Base-by-base conservation (phyloP, 2,329 filamentous ascomycete species). In the Talaromyces sp. region DNA sequence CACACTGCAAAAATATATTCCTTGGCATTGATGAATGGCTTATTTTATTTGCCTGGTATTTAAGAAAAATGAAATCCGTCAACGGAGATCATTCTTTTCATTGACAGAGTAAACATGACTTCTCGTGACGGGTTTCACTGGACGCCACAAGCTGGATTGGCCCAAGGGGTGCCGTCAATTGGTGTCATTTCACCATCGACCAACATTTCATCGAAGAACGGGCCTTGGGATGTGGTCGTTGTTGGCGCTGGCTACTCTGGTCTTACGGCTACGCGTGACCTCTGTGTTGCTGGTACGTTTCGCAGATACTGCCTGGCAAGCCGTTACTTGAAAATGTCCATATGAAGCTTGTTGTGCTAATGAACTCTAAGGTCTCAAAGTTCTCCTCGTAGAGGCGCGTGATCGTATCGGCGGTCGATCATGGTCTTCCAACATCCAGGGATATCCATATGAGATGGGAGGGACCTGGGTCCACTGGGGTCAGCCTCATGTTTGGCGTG, bases 341-440 rank as follows among this genome's bases (percentile, higher is more conserved):
- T 39, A 11, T 8, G n/a, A n/a, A n/a, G n/a, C n/a, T n/a, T 16
- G 10, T 17, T 19, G 4, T 7, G 20, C 36, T 39, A 19, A 39
- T 7, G 10, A 6, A 20, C 20, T 9, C 6, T 9, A n/a, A 39
- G 36, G 42, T 32, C 27, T 44, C 6, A 17, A 16, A 33, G 67
- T 73, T 0, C 55, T 75, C 1, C 54, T 75, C 3, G 40, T 76
- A 0, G 73, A 77, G 52, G 75, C 67, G 3, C 68, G 74, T 0
- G 73, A 77, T 49, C 71, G 74, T 3, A 73, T 77, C n/a, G 74
- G 74, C 3, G 74, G 74, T 1, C 68, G 74, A 4, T 75, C 73
- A 37, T 77, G 72, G 74, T 74, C 70, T 0, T 69, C 72, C 0
- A 58, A 65, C 7, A 60, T 61, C n/a, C 17, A 70, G 1, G 70